These are phyloP conservation scores for Excoecaria cochinchinensis DNA, from an alignment of 345 rosid genomes.

Conservation along the genomic window DNA sequence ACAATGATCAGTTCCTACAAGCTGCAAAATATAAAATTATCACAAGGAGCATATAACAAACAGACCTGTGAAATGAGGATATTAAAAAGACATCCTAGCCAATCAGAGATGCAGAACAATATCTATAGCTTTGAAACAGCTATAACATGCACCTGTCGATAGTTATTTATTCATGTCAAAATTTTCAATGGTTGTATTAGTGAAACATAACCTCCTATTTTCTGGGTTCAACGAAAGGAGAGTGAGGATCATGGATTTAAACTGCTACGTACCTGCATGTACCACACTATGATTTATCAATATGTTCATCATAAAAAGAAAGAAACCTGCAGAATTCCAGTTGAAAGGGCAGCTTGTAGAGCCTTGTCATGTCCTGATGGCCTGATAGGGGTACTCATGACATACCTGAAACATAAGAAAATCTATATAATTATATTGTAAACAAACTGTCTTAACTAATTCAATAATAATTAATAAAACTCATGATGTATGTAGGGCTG, in stretches of 20 bases:
- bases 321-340: constrained; percentile 86
- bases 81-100: neutral
- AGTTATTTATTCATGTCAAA: neutral
- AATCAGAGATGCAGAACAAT: neutral
- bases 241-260: neutral
- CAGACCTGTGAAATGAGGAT: too few species aligned
- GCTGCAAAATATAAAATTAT: constrained; percentile 51
- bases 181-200: neutral
- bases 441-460: constrained; percentile 6
- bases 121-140: neutral
- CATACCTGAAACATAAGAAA: constrained; percentile 59
- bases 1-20: constrained; percentile 98
- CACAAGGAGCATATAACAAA: too few species aligned
- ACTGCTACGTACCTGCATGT: neutral
- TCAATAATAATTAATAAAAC: neutral
- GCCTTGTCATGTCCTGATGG: constrained; percentile 80
- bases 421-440: constrained; percentile 10
- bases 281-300: neutral
- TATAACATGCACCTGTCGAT: too few species aligned
- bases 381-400: constrained; percentile 98
- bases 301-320: constrained; percentile 10
- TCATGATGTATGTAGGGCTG: neutral
- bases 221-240: neutral
- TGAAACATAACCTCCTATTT: neutral
- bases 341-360: constrained; percentile 87